Evolutionary conservation across 257 asterid genomes (phyloP).

Genomic region (Solanum ossicruentum): DNA sequence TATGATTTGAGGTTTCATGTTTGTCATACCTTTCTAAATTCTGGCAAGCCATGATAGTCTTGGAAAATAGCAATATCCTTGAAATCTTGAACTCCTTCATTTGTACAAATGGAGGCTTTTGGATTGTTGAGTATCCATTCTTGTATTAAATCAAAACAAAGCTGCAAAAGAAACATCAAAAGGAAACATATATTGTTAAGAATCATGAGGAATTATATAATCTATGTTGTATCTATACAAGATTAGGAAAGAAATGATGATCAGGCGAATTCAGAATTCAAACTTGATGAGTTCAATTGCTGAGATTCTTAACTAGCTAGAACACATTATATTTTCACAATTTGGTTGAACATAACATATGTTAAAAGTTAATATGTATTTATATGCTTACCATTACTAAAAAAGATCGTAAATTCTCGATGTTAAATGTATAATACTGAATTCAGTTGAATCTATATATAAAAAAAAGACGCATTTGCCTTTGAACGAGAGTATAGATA

Average conservation of each 20-base stretch:
- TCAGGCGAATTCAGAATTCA: not conserved
- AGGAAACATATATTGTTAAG: not conserved
- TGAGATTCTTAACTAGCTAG: not conserved
- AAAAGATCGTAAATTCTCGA: too few species aligned
- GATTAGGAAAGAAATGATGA: not conserved
- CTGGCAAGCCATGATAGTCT: constrained; percentile 17
- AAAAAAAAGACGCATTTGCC: not conserved
- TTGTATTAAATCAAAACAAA: constrained; percentile 9
- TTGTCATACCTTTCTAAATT: constrained; percentile 7
- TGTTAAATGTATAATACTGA: not conserved
- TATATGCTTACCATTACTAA: not conserved
- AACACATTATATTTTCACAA: not conserved
- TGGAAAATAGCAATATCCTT: constrained; percentile 8
- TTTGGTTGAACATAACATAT: not conserved
- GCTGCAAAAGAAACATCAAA: not conserved
- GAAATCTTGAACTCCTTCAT: constrained; percentile 1
- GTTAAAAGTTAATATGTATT: not conserved
- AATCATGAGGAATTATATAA: too few species aligned
- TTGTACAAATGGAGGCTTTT: constrained; percentile 3
- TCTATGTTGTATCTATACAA: not conserved
- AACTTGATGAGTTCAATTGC: not conserved
- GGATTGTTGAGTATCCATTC: constrained; percentile 8
- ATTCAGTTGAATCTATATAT: not conserved
- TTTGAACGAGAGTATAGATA: not conserved
- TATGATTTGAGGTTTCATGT: not conserved